phyloP scores from a whole-genome alignment of 2,329 filamentous ascomycete genomes.

The Beauveria rudraprayagi region DNA sequence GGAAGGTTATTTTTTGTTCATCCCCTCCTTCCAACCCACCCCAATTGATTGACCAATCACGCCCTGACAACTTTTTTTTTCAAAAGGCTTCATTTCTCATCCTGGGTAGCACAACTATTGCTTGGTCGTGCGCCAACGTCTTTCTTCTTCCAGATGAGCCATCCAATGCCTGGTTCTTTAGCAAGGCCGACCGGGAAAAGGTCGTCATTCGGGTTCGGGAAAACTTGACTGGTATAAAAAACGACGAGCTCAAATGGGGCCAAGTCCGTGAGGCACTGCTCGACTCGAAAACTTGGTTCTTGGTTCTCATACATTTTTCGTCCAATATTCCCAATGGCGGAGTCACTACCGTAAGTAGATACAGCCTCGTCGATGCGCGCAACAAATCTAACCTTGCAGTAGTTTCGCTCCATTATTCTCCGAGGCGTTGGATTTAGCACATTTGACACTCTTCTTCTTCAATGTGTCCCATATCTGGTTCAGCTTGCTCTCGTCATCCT shows the following conservation, averaged over 20 bases:
- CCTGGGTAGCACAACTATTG: background rate
- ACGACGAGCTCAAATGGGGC: constrained; percentile 25
- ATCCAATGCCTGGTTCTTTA: background rate
- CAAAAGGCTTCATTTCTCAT: constrained; percentile 1
- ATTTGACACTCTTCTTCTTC: constrained; percentile 17
- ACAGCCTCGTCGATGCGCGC: background rate
- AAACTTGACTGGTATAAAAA: background rate
- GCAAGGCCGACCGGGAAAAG: background rate
- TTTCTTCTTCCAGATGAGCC: constrained; percentile 3
- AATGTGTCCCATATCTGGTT: constrained; percentile 15
- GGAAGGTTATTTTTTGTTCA: constrained; percentile 32
- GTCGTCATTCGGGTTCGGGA: background rate
- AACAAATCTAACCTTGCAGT: background rate
- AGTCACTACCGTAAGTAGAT: constrained; percentile 34
- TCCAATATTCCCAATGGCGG: constrained; percentile 43
- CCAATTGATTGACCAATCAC: background rate
- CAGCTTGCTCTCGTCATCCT: constrained; percentile 19
- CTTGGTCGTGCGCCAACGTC: background rate
- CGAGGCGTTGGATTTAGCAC: constrained; percentile 18
- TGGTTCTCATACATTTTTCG: constrained; percentile 29
- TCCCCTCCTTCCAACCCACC: background rate
- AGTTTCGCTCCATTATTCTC: constrained; percentile 20
- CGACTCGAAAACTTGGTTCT: constrained; percentile 34
- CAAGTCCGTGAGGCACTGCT: constrained; percentile 31
- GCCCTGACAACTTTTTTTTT: background rate